Evolutionary conservation across 2,329 filamentous ascomycete species (phyloP).

Genomic region (Hymenotorrendiella dingleyae): DNA sequence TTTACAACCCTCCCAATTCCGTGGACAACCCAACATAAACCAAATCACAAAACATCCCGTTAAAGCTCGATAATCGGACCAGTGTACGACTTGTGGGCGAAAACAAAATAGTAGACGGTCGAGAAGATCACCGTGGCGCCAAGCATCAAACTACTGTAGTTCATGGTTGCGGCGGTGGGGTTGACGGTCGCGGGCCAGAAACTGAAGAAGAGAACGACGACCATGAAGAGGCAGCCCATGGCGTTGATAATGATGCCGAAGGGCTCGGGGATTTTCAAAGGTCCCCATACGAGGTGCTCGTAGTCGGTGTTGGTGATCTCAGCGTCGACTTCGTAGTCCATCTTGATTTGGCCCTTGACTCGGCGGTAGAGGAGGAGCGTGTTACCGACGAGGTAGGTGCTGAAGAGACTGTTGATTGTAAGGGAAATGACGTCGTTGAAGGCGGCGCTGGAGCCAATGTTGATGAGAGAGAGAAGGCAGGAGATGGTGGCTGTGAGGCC

Average conservation of each 20-base stretch:
- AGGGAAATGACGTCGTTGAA: conserved; percentile 47
- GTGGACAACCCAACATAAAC: too few relatives aligned
- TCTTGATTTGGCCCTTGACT: conserved; percentile 1
- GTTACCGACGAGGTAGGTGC: conserved; percentile 41
- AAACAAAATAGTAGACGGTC: conserved; percentile 22
- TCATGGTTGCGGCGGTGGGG: conserved; percentile 39
- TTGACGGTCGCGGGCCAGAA: conserved; percentile 39
- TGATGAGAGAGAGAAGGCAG: conserved; percentile 33
- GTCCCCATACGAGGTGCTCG: conserved; percentile 4
- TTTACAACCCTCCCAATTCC: too few relatives aligned
- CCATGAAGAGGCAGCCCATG: conserved; percentile 37
- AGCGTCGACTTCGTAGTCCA: background rate
- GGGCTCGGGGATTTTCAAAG: conserved; percentile 25
- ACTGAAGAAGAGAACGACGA: conserved; percentile 40
- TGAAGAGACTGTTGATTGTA: conserved; percentile 41
- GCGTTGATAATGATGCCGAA: conserved; percentile 37
- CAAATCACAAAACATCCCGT: too few relatives aligned
- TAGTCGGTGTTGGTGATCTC: background rate
- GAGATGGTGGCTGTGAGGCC: conserved; percentile 10
- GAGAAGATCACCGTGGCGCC: conserved; percentile 4
- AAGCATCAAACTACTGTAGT: conserved; percentile 30
- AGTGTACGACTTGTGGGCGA: conserved; percentile 30
- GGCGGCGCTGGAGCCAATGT: conserved; percentile 43
- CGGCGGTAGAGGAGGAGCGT: conserved; percentile 6
- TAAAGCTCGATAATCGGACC: conserved; percentile 11